Conservation (phyloP, 176 grass and related monocot species). For the Eleusine indica region DNA sequence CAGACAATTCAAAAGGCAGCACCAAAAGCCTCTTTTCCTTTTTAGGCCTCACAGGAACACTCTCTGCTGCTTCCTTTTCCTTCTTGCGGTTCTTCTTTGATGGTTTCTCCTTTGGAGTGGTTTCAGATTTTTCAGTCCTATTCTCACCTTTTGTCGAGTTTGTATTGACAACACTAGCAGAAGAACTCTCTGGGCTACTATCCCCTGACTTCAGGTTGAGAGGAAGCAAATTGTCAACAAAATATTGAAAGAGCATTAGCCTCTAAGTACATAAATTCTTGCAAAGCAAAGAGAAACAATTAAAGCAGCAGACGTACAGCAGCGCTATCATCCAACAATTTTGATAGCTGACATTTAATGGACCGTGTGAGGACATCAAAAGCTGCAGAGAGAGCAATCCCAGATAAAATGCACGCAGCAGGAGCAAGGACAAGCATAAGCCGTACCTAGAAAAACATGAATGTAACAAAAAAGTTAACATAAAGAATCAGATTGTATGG, state of each 20-base stretch:
- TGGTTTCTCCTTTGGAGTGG: conserved; percentile 71
- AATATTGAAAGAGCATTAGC: background rate
- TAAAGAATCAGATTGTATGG: background rate
- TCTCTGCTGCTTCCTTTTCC: conserved; percentile 74
- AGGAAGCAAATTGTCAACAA: conserved; percentile 46
- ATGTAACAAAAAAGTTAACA: conserved; percentile 23
- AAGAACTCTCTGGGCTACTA: conserved; percentile 47
- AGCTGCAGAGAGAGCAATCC: conserved; percentile 91
- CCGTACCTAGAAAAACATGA: conserved; percentile 64
- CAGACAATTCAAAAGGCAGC: conserved; percentile 83
- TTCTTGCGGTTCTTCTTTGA: conserved; percentile 93
- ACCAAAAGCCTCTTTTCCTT: conserved; percentile 74
- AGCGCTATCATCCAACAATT: conserved; percentile 62
- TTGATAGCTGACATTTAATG: conserved; percentile 79
- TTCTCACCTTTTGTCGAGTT: conserved; percentile 56
- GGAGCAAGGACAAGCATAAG: conserved; percentile 99
- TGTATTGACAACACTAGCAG: conserved; percentile 25
- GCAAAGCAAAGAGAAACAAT: conserved; percentile 20
- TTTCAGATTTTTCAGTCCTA: conserved; percentile 69
- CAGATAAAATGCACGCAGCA: conserved; percentile 96
- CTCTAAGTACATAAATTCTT: conserved; percentile 13
- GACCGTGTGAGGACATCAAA: conserved; percentile 86
- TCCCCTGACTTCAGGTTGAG: conserved; percentile 67
- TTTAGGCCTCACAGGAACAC: conserved; percentile 53
- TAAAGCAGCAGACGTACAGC: conserved; percentile 62